Conservation (phyloP, 192 early-diverging fungal genomes). For the Physocladia obscura region DNA sequence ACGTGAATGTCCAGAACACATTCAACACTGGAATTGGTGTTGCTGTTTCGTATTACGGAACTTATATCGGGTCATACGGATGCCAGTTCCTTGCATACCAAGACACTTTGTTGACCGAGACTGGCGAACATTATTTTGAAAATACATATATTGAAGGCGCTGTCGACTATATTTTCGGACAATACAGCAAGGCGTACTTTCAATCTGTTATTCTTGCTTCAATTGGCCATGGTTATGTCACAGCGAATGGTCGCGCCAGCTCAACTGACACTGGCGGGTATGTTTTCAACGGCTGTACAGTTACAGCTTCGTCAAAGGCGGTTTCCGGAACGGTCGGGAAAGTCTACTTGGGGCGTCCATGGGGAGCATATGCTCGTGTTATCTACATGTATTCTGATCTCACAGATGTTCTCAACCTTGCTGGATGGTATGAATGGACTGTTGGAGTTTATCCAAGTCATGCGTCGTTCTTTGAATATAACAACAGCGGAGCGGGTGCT, state of each 20-base stretch:
- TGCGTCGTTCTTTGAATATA: slow-evolving; percentile 11
- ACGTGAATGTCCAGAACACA: slow-evolving; percentile 19
- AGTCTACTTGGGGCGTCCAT: slow-evolving; percentile 8
- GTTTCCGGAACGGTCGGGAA: not conserved
- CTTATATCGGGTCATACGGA: not conserved
- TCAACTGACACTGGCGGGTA: slow-evolving; percentile 1
- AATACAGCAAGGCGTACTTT: slow-evolving; percentile 10
- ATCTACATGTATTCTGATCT: slow-evolving; percentile 11
- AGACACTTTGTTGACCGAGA: not conserved
- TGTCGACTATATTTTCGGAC: slow-evolving; percentile 22
- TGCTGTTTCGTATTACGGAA: not conserved
- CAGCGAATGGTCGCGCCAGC: slow-evolving; percentile 2
- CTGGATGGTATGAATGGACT: not conserved
- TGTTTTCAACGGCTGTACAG: slow-evolving; percentile 15
- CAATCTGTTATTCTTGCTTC: not conserved
- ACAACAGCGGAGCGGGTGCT: slow-evolving; percentile 6
- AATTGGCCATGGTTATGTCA: not conserved
- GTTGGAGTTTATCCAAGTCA: not conserved
- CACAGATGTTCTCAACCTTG: slow-evolving; percentile 1
- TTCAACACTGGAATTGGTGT: not conserved
- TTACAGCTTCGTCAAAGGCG: not conserved
- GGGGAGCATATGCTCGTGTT: slow-evolving; percentile 7
- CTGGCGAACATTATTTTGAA: slow-evolving; percentile 9
- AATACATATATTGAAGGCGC: slow-evolving; percentile 8
- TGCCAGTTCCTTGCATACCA: slow-evolving; percentile 7